Base-by-base conservation (phyloP, 1,284 basidiomycete genomes). In the Cerrena zonata region DNA sequence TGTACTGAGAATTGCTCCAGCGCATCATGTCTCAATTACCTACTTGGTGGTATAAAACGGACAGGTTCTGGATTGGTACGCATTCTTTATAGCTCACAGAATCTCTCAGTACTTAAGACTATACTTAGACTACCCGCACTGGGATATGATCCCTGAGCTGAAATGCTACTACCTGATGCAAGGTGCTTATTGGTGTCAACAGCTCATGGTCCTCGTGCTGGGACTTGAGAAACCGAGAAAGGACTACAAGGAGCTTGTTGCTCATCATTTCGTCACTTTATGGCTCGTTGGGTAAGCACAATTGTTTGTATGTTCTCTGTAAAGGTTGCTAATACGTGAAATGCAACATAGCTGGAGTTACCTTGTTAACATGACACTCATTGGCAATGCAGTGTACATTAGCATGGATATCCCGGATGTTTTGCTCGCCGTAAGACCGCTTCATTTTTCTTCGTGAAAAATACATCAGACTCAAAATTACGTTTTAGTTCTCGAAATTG, bases 391-490 rank as follows among this genome's bases (percentile, higher is more conserved):
- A 2, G 82, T 99, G 23, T 98, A 90, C 62, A 79, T 95, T 63
- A 95, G 93, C 65, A 99, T 98, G 95, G 95, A 99, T 71, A 79
- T 95, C 27, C 93, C 94, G 2, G 95, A 99, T 65, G 72, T 82
- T 21, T 91, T 89, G 71, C 77, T 99, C 19, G 91, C 88, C 21
- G 91, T 92, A 55, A 59, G 86, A 71, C 7, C 30, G 34, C 11
- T 12, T 23, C 10, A 45, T 19, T n/a, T n/a, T n/a, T n/a, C n/a
- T n/a, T n/a, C n/a, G n/a, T n/a, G n/a, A n/a, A n/a, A n/a, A n/a
- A n/a, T n/a, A n/a, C n/a, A n/a, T n/a, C n/a, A n/a, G n/a, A n/a
- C n/a, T n/a, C n/a, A n/a, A n/a, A n/a, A n/a, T n/a, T n/a, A n/a
- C n/a, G n/a, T 23, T 26, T 37, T 57, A 93, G 90, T 69, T 89